Evolutionary conservation across 257 asterid genomes (phyloP), one percentile per base, ranked within the genome.

Genomic region (Verbascum thapsus): DNA sequence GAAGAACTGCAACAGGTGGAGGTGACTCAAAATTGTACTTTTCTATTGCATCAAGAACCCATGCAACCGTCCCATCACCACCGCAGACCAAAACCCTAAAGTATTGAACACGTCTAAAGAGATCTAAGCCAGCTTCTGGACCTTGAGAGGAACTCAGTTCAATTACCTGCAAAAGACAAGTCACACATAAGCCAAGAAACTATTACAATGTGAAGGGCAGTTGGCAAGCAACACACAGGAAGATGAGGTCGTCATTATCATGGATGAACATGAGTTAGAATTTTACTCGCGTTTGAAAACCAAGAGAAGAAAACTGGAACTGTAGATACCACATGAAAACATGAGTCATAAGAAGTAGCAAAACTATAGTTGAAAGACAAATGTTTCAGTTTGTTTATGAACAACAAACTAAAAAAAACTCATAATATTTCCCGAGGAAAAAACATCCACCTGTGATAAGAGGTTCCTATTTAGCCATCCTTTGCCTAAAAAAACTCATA

Each of bases 51-150:
- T 88, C 85, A 71, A 88, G 95, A 69, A 88, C 95, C 96, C 96
- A 88, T 7, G 96, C 91, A 56, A 88, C 92, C 7, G 96, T 88
- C 42, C 96, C 96, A 69, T 88, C 96, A 63, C 96, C 96, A 68
- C 96, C 96, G 66, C 96, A 86, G 62, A 86, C 90, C 84, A 88
- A 81, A 68, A 88, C 90, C 64, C 95, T 83, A 38, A 83, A 88
- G 76, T 83, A 76, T 22, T 70, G 95, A 70, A 86, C 84, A 49
- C 44, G 70, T 55, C 85, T 72, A 68, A 88, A 88, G 34, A 85
- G 68, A 56, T 88, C 85, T 74, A 88, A 76, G 58, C 96, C 95
- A 53, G 70, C 86, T 73, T 88, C 95, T 49, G 91, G 96, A 53
- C 95, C 95, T 78, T 84, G 88, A 59, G 81, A 76, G 51, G 94